A percentile compares a stretch with the other conserved stretches of the same genome.
Evolutionary conservation across 148 eudicot species (phyloP).

Genomic region (Polygonum aviculare): DNA sequence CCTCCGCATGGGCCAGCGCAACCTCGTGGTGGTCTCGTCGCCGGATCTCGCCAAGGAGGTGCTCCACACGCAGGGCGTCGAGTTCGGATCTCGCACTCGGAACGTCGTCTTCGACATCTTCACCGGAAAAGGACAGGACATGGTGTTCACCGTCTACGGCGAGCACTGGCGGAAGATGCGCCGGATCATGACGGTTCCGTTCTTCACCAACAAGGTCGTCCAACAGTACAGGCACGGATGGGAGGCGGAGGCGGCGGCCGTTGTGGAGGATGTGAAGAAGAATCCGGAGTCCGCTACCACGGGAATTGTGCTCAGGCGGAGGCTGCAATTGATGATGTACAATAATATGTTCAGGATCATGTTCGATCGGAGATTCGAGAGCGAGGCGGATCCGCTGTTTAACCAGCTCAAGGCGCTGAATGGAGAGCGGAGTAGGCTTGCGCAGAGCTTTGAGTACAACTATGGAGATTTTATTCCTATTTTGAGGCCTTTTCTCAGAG

Average conservation of each 20-base stretch:
- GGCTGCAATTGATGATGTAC: constrained; percentile 44
- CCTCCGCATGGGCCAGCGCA: constrained; percentile 34
- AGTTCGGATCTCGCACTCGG: constrained; percentile 46
- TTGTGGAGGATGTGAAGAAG: constrained; percentile 28
- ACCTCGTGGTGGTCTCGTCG: constrained; percentile 38
- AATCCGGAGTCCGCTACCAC: constrained; percentile 12
- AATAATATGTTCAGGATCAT: constrained; percentile 46
- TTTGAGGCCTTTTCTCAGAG: constrained; percentile 39
- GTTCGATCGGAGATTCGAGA: constrained; percentile 37
- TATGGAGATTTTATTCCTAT: constrained; percentile 53
- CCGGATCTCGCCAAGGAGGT: constrained; percentile 40
- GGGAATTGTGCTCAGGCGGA: constrained; percentile 36
- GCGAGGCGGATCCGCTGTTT: constrained; percentile 32
- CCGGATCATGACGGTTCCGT: constrained; percentile 46
- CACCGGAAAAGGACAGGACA: constrained; percentile 48
- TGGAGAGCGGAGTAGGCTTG: constrained; percentile 39
- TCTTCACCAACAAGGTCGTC: constrained; percentile 49
- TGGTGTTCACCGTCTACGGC: constrained; percentile 48
- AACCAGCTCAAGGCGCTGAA: constrained; percentile 29
- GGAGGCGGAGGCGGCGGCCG: constrained; percentile 37
- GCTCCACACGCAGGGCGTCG: constrained; percentile 44
- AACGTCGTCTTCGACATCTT: constrained; percentile 52
- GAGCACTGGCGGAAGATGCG: constrained; percentile 57
- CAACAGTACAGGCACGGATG: constrained; percentile 33
- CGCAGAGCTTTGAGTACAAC: constrained; percentile 53